phyloP scores from a whole-genome alignment of 2,329 filamentous ascomycete genomes.

The Taxawa tesnikishii region DNA sequence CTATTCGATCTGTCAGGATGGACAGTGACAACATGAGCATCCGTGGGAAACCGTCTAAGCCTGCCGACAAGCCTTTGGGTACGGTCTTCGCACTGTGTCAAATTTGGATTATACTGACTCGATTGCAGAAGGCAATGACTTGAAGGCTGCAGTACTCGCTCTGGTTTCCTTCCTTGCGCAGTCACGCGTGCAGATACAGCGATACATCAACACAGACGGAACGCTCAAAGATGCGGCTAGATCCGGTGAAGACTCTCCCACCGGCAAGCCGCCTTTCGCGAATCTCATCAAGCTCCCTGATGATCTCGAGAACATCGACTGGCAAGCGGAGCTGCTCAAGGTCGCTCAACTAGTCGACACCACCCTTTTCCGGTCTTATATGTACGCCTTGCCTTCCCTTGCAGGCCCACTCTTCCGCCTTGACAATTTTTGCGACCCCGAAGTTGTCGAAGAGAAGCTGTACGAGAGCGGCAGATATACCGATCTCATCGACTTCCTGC shows the following conservation, averaged over 20 bases:
- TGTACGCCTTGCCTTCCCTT: conserved; percentile 77
- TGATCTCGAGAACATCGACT: conserved; percentile 36
- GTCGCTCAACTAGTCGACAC: conserved; percentile 85
- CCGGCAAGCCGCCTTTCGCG: conserved; percentile 29
- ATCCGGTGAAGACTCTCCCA: conserved; percentile 11
- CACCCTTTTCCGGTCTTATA: conserved; percentile 85
- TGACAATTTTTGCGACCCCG: conserved; percentile 92
- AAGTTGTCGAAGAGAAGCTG: conserved; percentile 86
- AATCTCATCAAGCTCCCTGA: conserved; percentile 24
- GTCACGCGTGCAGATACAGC: conserved; percentile 55
- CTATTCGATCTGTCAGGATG: conserved; percentile 46
- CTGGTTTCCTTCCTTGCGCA: conserved; percentile 82
- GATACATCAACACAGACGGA: conserved; percentile 47
- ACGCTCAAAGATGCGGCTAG: conserved; percentile 31
- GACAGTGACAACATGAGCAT: conserved; percentile 45
- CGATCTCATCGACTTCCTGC: conserved; percentile 93
- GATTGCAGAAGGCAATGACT: conserved; percentile 62
- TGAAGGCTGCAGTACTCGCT: conserved; percentile 69
- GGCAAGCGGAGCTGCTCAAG: conserved; percentile 58
- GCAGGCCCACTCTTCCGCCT: conserved; percentile 87
- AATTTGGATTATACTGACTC: not conserved
- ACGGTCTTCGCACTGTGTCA: conserved; percentile 12
- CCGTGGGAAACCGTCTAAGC: conserved; percentile 33
- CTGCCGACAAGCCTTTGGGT: conserved; percentile 34
- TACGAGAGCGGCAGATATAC: conserved; percentile 81